phyloP scores from a whole-genome alignment of 306 rosid genomes.

The Lagenaria siceraria region DNA sequence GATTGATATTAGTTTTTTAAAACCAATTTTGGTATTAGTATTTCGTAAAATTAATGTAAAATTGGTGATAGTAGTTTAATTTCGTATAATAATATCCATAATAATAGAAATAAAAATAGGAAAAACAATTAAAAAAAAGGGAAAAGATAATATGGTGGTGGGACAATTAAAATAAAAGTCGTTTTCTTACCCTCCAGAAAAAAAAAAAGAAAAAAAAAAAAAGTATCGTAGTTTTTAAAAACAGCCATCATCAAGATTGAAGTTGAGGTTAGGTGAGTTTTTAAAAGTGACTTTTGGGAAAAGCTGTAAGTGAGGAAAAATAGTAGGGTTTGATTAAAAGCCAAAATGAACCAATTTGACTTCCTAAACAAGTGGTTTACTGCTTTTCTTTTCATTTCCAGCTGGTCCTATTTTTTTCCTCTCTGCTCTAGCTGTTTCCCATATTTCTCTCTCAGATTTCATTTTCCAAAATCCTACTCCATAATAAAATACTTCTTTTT shows the following conservation, averaged over 20 bases:
- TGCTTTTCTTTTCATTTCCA: not conserved
- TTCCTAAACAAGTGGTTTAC: not conserved
- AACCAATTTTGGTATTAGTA: not conserved
- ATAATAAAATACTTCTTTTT: not conserved
- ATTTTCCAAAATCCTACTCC: not conserved
- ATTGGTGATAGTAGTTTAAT: too few species aligned
- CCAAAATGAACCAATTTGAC: not conserved
- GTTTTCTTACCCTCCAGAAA: not conserved
- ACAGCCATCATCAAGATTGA: not conserved
- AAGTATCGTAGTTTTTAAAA: not conserved
- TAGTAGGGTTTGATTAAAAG: not conserved
- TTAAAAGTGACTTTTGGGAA: not conserved
- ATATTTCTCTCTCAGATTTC: not conserved
- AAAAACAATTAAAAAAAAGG: not conserved
- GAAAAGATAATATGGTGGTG: not conserved
- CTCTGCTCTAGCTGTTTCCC: not conserved
- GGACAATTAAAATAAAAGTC: not conserved
- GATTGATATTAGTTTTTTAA: not conserved
- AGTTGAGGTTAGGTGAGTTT: not conserved
- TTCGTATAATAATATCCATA: not conserved
- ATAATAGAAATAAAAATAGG: not conserved
- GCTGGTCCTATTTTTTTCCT: not conserved
- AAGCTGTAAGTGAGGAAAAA: not conserved
- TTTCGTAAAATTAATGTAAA: not conserved
- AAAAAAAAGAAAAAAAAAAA: not conserved